Base-by-base conservation (phyloP, 2,329 filamentous ascomycete species). In the Penicillium italicum region DNA sequence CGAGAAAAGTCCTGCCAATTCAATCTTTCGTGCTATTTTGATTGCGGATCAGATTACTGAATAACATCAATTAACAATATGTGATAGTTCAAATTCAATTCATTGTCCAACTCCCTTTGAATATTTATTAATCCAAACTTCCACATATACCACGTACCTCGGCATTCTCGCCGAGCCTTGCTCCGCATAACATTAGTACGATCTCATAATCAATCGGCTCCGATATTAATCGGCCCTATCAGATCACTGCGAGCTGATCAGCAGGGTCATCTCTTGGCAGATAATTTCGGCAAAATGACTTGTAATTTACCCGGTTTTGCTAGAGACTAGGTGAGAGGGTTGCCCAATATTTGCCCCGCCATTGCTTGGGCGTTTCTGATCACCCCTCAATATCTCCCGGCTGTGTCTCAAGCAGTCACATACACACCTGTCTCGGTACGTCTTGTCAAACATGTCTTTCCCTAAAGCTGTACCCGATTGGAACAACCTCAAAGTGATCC, bases 401-500 rank as follows among this genome's bases (percentile, higher is more conserved):
- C 34, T n/a, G 12, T 14, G 5, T 37, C 12, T 30, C 11, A 20
- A 26, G 4, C 30, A 42, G 26, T n/a, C 14, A 18, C 11, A 12
- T 26, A 34, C 36, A 5, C 5, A 24, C 3, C 5, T 24, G 3
- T 24, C 24, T 24, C 24, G 5, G 1, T 16, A 28, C 11, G 10
- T 7, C 9, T 30, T 31, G 5, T 14, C 20, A 50, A 50, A 40
- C 11, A 61, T 62, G 60, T 50, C 47, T 20, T 62, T 59, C 30
- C 60, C 58, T 16, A 43, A 47, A 41, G 26, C 16, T 7, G 5
- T 43, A 12, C 83, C 83, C 0, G 83, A 87, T 66, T 87, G 83
- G 82, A 83, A 78, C 67, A 87, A 87, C 62, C 76, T 85, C 54
- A 66, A 77, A 4, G 74, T 87, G 30, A 75, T 87, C 16, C 85